These are phyloP conservation scores for Cocos nucifera DNA, from an alignment of 176 grass and related monocot genomes.

Conservation along the genomic window DNA sequence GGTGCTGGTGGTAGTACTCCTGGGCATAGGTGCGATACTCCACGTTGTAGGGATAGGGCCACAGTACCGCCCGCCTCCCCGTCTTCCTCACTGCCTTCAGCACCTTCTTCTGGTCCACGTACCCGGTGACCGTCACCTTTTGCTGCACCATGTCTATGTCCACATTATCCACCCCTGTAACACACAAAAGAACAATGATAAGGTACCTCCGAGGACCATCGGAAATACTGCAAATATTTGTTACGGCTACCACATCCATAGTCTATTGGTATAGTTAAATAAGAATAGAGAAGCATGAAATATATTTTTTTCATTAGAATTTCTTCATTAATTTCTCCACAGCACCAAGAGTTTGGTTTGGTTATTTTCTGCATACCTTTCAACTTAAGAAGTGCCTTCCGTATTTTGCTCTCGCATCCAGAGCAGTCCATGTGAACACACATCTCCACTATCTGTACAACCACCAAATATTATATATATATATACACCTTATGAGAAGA, in stretches of 20 bases:
- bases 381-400: neutral
- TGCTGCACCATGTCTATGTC: neutral
- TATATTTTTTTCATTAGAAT: no score
- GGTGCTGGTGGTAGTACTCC: conserved; percentile 28
- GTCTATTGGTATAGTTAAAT: no score
- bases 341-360: no score
- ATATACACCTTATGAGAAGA: no score
- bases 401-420: neutral
- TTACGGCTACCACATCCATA: no score
- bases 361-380: neutral
- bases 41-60: neutral
- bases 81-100: neutral
- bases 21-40: conserved; percentile 10
- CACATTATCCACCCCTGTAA: neutral
- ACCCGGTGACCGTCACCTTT: neutral
- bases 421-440: neutral
- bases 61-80: neutral
- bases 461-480: no score
- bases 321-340: neutral
- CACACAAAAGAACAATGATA: neutral
- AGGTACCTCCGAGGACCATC: neutral
- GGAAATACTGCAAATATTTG: neutral
- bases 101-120: neutral
- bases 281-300: no score
- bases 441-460: neutral